Base-by-base conservation (phyloP, 331 rosid genomes). In the Quercus tomentella region DNA sequence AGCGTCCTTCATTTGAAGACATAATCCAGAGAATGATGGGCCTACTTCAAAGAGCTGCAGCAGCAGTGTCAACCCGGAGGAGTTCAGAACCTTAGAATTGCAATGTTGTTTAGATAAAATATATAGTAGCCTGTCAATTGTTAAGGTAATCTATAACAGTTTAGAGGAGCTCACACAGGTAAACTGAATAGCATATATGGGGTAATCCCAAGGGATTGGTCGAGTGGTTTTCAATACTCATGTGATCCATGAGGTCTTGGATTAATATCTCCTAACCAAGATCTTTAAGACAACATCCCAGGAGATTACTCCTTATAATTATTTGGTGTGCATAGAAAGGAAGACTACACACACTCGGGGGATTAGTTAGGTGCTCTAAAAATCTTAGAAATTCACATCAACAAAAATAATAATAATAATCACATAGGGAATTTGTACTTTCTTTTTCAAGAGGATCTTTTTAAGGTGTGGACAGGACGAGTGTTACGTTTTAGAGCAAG, bases 1-100 rank as follows among this genome's bases (percentile, higher is more conserved):
- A 85, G 63, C 97, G 94, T 7, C 96, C 96, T 2, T 89, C 96
- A 4, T 91, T 93, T 83, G 89, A 89, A 82, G 93, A 89, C 74
- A 68, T 93, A 72, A 82, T 93, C 77, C 86, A 66, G 81, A 82
- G 85, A 85, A 84, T 84, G 89, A 68, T 71, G 25, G 70, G 62
- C 55, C 70, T 91, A 15, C 54, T 85, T 72, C 72, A 83, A 57
- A 85, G 76, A 73, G 70, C 43, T 84, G 80, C 89, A 23, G 69
- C 89, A 37, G n/a, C 89, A 37, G n/a, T 52, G 28, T 63, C 91
- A 11, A 62, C 77, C 55, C 85, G 45, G 20, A 81, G 77, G 80
- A 76, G 71, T 82, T 76, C 88, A 76, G 83, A 82, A 68, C 57
- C 89, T n/a, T 89, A 62, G 71, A 55, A 52, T 65, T 60, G 73